phyloP scores from a whole-genome alignment of 768 basidiomycete genomes.

The Mycena rosella region DNA sequence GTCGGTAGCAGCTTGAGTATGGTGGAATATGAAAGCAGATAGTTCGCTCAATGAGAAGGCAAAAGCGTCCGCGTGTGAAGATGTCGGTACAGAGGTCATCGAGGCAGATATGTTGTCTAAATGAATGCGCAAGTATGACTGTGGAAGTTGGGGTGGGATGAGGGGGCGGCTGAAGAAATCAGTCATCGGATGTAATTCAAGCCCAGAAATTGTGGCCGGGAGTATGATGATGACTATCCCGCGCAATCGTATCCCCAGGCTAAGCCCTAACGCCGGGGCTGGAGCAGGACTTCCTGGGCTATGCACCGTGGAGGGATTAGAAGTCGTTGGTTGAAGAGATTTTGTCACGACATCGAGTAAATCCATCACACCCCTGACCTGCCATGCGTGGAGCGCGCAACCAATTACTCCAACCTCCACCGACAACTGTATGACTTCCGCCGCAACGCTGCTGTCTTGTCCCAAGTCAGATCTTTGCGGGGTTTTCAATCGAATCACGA shows the following conservation, averaged over 20 bases:
- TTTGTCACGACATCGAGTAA: slow-evolving; percentile 50
- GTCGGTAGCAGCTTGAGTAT: slow-evolving; percentile 15
- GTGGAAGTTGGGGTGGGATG: slow-evolving; percentile 63
- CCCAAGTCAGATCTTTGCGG: slow-evolving; percentile 21
- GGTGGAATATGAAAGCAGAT: slow-evolving; percentile 67
- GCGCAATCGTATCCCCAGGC: slow-evolving; percentile 52
- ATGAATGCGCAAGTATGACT: slow-evolving; percentile 67
- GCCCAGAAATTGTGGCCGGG: slow-evolving; percentile 42
- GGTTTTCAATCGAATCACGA: slow-evolving; percentile 67
- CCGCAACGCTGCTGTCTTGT: slow-evolving; percentile 9
- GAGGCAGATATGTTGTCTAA: slow-evolving; percentile 56
- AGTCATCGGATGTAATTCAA: slow-evolving; percentile 34
- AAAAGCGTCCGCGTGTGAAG: slow-evolving; percentile 37
- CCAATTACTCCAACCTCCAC: slow-evolving; percentile 65
- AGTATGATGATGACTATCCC: slow-evolving; percentile 64
- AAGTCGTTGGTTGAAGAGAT: slow-evolving; percentile 31
- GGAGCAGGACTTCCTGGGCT: slow-evolving; percentile 40
- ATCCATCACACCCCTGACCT: slow-evolving; percentile 64
- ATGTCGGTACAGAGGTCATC: slow-evolving; percentile 40
- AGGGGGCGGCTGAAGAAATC: slow-evolving; percentile 72
- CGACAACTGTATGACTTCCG: slow-evolving; percentile 55
- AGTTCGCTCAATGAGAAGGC: slow-evolving; percentile 61
- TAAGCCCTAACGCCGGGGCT: slow-evolving; percentile 43
- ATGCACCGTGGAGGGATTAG: slow-evolving; percentile 25
- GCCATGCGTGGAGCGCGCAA: slow-evolving; percentile 67